Conservation (phyloP, 2,329 filamentous ascomycete species). For the Simplicillium sp. region DNA sequence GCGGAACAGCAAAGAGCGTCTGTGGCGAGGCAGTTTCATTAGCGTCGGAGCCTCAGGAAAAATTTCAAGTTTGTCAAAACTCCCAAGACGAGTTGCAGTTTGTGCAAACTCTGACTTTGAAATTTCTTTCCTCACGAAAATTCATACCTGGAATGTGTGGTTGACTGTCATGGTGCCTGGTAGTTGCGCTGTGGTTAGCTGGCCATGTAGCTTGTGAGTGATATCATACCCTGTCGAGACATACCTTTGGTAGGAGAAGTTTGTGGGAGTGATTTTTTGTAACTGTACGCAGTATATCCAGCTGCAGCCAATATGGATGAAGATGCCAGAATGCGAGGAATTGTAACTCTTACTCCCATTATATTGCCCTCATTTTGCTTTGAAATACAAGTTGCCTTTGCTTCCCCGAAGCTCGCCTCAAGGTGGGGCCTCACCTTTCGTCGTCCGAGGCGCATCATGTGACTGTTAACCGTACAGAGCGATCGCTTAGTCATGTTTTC, state of each 20-base stretch:
- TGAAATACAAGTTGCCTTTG: constrained; percentile 17
- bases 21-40: constrained; percentile 25
- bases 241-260: background rate
- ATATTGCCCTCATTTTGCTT: constrained; percentile 15
- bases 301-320: constrained; percentile 17
- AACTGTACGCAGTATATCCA: constrained; percentile 18
- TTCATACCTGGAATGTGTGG: constrained; percentile 35
- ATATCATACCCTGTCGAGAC: background rate
- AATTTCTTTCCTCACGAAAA: background rate
- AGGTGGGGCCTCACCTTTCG: no score
- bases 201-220: background rate
- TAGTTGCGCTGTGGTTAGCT: background rate
- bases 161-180: constrained; percentile 30
- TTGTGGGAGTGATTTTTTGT: constrained; percentile 4
- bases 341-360: constrained; percentile 18
- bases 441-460: no score
- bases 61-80: background rate
- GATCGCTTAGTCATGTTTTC: no score
- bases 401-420: no score
- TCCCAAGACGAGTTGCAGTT: constrained; percentile 10
- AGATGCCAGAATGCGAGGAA: constrained; percentile 16
- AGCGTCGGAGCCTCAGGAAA: background rate
- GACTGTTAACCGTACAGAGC: no score
- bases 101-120: constrained; percentile 7
- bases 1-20: constrained; percentile 90